These are phyloP conservation scores for Begonia fuchsioides DNA, from an alignment of 306 rosid genomes.

Conservation along the genomic window DNA sequence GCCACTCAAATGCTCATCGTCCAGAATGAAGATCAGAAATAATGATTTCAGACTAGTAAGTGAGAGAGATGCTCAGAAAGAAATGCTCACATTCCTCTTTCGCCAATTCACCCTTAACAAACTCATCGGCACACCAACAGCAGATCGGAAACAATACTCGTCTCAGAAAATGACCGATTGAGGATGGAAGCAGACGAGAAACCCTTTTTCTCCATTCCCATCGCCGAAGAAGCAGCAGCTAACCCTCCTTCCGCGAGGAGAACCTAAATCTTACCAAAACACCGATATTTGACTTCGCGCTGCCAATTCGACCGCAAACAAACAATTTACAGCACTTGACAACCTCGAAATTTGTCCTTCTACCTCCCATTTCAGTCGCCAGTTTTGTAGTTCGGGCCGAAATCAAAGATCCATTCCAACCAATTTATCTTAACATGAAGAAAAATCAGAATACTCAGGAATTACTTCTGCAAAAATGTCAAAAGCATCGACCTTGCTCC, in stretches of 20 bases:
- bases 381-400: neutral
- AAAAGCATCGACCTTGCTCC: no score
- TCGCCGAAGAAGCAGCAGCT: conserved; percentile 4
- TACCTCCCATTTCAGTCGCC: neutral
- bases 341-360: neutral
- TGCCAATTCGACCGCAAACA: neutral
- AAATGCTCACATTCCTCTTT: conserved; percentile 71
- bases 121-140: conserved; percentile 75
- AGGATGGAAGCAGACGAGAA: conserved; percentile 40
- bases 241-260: neutral
- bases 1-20: conserved; percentile 50
- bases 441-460: neutral
- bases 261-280: neutral
- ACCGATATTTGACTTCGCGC: neutral
- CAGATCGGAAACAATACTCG: neutral
- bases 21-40: conserved; percentile 16
- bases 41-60: neutral
- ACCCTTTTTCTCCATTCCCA: conserved; percentile 18
- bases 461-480: no score
- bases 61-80: conserved; percentile 36
- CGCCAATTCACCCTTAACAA: conserved; percentile 57
- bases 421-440: no score
- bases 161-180: conserved; percentile 35
- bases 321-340: no score
- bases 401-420: no score